Base-by-base conservation (phyloP, 192 early-diverging fungal species). In the Spizellomyces punctatus region DNA sequence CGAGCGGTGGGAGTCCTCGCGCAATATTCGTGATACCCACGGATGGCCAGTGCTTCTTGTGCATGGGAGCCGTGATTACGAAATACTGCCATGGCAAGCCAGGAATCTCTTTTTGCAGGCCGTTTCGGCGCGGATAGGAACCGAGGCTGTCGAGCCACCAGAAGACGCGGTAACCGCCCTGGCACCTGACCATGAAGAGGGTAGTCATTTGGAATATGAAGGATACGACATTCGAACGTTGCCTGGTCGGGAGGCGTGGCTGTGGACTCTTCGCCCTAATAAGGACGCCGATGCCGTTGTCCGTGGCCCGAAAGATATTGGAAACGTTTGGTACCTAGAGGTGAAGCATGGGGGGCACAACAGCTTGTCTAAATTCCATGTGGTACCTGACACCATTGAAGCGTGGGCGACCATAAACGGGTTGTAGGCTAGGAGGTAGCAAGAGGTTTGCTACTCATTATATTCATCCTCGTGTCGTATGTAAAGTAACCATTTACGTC, bases 51-150 rank as follows among this genome's bases (percentile, higher is more conserved):
- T 86, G 22, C 70, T 86, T 6, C 22, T 84, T 10, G 64, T 86
- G 8, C 82, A 84, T 57, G 85, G 85, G 12, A 17, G 21, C 3
- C 10, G 55, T 5, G 85, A 86, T 69, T 71, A 54, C 60, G 85
- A 86, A 45, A 84, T 86, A 27, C 58, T 60, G n/a, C 66, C 68
- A 6, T 74, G 67, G 72, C 71, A 82, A 19, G 65, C 71, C 10
- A 49, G 69, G 19, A 43, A 64, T 7, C 42, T 76, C 6, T 82
- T 82, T 45, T 10, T 71, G 7, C 55, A 67, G 7, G 65, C 70
- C 5, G 58, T 63, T 10, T n/a, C 41, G 4, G 69, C 58, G 2
- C 50, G 78, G 19, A 47, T 66, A 41, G 42, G 12, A 14, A 69
- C 56, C 22, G 49, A 60, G 56, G 50, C 67, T 8, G 36, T 21